Percentiles rank a stretch among this genome's conserved stretches.
Evolutionary conservation across 2,329 filamentous ascomycete genomes (phyloP).

Genomic region (Zymoseptoria crescenta): DNA sequence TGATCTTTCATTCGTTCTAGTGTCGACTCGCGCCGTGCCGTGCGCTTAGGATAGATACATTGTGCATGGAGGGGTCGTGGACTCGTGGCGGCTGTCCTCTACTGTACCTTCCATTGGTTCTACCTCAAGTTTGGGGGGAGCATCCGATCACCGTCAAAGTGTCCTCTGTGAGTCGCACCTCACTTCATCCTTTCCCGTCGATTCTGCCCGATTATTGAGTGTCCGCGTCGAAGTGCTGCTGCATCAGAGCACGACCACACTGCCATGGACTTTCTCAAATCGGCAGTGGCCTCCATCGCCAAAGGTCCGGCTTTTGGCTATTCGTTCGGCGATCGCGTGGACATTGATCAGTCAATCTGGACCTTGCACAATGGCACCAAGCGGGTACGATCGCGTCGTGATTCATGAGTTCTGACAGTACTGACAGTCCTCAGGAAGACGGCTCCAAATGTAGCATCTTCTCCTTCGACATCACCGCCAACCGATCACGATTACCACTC

Average conservation of each 20-base stretch:
- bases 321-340: conserved; percentile 83
- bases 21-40: too few relatives aligned
- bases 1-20: too few relatives aligned
- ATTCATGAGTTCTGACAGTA: not conserved
- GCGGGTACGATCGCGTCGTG: too few relatives aligned
- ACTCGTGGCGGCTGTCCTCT: too few relatives aligned
- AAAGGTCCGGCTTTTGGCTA: conserved; percentile 92
- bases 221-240: not conserved
- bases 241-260: not conserved
- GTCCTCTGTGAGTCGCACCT: too few relatives aligned
- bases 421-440: conserved; percentile 61
- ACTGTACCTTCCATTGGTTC: too few relatives aligned
- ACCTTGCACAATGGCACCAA: conserved; percentile 91
- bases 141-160: too few relatives aligned
- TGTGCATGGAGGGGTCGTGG: too few relatives aligned
- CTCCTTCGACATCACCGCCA: conserved; percentile 79
- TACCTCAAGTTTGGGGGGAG: too few relatives aligned
- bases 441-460: conserved; percentile 93
- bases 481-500: conserved; percentile 72
- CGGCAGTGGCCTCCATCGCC: conserved; percentile 91
- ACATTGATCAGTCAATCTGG: conserved; percentile 91
- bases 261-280: conserved; percentile 93
- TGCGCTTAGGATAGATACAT: too few relatives aligned
- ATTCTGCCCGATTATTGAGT: not conserved
- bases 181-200: not conserved